Evolutionary conservation across 2,329 filamentous ascomycete genomes (phyloP).

Genomic region (Ophiocordyceps unilateralis): DNA sequence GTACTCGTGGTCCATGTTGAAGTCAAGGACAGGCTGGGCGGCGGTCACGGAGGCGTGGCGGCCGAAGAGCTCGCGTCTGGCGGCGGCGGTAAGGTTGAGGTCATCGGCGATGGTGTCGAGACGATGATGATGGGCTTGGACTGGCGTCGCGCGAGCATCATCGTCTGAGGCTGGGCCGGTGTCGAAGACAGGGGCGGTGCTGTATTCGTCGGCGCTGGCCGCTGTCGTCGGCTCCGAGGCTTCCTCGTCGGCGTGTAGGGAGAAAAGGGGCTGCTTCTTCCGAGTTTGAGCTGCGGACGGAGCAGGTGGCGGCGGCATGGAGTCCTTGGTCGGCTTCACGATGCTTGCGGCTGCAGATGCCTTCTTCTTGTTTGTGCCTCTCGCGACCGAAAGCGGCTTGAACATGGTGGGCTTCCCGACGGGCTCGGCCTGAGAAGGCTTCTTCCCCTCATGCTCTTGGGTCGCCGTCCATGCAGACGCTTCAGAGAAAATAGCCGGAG

Average conservation of each 20-base stretch:
- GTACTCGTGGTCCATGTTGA: constrained; percentile 83
- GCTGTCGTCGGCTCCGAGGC: constrained; percentile 8
- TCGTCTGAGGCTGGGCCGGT: constrained; percentile 12
- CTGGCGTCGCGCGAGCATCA: too few species aligned
- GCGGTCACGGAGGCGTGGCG: constrained; percentile 29
- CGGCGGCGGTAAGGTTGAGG: constrained; percentile 60
- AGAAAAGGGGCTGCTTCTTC: constrained; percentile 53
- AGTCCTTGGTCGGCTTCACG: constrained; percentile 2
- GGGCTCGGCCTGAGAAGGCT: constrained; percentile 46
- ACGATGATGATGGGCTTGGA: constrained; percentile 22
- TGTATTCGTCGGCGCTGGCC: constrained; percentile 6
- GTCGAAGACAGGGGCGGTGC: constrained; percentile 37
- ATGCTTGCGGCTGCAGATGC: constrained; percentile 13
- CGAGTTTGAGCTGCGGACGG: constrained; percentile 12
- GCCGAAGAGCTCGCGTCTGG: constrained; percentile 73
- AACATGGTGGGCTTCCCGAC: constrained; percentile 76
- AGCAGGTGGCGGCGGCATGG: constrained; percentile 2
- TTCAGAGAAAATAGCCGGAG: too few species aligned
- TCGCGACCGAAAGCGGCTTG: constrained; percentile 68
- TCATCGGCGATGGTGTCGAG: constrained; percentile 57
- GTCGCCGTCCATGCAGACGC: constrained; percentile 30
- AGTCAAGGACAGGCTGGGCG: constrained; percentile 54
- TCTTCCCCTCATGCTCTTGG: constrained; percentile 25
- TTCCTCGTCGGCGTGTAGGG: constrained; percentile 30
- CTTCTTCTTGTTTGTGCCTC: constrained; percentile 56